Conservation (phyloP, 768 basidiomycete genomes). For the Terana coerulea region DNA sequence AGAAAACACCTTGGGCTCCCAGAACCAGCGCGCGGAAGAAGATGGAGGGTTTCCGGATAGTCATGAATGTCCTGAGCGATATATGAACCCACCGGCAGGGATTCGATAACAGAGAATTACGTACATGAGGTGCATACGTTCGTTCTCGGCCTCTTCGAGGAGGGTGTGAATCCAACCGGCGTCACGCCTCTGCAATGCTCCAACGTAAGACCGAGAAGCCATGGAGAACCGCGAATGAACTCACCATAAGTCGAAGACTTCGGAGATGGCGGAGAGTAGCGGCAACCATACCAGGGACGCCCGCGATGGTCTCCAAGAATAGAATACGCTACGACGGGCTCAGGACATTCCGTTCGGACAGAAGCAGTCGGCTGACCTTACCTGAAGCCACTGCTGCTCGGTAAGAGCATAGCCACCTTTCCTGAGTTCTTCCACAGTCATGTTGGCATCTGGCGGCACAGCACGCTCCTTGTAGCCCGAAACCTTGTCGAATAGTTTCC, state of each 20-base stretch:
- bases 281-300: constrained; percentile 95
- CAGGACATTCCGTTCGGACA: not conserved
- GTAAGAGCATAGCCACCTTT: constrained; percentile 70
- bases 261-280: constrained; percentile 84
- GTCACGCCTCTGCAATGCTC: constrained; percentile 39
- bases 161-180: constrained; percentile 88
- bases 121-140: constrained; percentile 92
- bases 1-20: constrained; percentile 89
- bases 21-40: constrained; percentile 82
- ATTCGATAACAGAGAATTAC: constrained; percentile 17
- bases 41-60: constrained; percentile 72
- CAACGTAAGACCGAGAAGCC: not conserved
- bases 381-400: constrained; percentile 73
- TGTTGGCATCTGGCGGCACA: constrained; percentile 54
- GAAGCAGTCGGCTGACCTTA: constrained; percentile 33
- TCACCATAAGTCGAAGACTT: constrained; percentile 84
- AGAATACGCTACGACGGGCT: constrained; percentile 40
- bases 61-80: constrained; percentile 84
- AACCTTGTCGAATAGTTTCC: constrained; percentile 76
- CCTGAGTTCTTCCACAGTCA: constrained; percentile 72
- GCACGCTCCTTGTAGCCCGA: constrained; percentile 81
- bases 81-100: not conserved
- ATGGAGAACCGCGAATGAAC: not conserved
- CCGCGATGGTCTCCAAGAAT: constrained; percentile 87
- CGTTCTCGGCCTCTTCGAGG: constrained; percentile 94